These are phyloP conservation scores for Boeremia exigua DNA, from an alignment of 2,329 filamentous ascomycete species.

Conservation along the genomic window DNA sequence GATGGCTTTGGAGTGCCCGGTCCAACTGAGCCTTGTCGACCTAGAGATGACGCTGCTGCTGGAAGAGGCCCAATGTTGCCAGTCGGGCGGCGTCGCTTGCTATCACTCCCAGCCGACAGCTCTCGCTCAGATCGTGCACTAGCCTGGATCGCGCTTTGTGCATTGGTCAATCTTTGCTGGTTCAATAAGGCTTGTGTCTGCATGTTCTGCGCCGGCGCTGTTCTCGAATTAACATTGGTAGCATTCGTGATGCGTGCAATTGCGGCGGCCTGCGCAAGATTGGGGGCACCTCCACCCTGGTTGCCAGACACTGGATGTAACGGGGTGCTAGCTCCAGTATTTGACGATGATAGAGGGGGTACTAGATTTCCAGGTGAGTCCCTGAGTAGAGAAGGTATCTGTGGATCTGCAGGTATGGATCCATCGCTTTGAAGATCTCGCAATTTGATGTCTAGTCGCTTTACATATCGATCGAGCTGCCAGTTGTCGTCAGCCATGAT, in stretches of 20 bases:
- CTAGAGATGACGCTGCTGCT: slow-evolving; percentile 60
- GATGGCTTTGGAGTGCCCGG: slow-evolving; percentile 67
- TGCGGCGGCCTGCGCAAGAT: slow-evolving; percentile 57
- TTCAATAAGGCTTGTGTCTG: slow-evolving; percentile 46
- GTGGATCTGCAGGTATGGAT: slow-evolving; percentile 64
- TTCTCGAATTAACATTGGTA: slow-evolving; percentile 42
- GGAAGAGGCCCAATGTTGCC: slow-evolving; percentile 60
- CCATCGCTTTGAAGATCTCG: slow-evolving; percentile 65
- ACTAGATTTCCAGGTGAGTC: slow-evolving; percentile 57
- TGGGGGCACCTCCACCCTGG: slow-evolving; percentile 59
- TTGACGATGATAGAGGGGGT: slow-evolving; percentile 54
- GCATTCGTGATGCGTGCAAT: slow-evolving; percentile 51
- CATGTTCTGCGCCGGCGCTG: slow-evolving; percentile 45
- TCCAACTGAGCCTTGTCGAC: slow-evolving; percentile 65
- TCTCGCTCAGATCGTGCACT: slow-evolving; percentile 56
- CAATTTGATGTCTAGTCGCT: slow-evolving; percentile 67
- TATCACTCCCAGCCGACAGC: slow-evolving; percentile 60
- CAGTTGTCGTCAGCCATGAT: slow-evolving; percentile 16
- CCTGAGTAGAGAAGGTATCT: slow-evolving; percentile 64
- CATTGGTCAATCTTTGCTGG: slow-evolving; percentile 45
- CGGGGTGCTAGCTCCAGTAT: slow-evolving; percentile 56
- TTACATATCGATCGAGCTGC: slow-evolving; percentile 67
- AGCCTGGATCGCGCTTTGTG: slow-evolving; percentile 41
- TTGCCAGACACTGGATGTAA: slow-evolving; percentile 64
- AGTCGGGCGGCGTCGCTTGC: slow-evolving; percentile 65